These are phyloP conservation scores for Ceratonia siliqua DNA, from an alignment of 306 rosid species.

Conservation along the genomic window DNA sequence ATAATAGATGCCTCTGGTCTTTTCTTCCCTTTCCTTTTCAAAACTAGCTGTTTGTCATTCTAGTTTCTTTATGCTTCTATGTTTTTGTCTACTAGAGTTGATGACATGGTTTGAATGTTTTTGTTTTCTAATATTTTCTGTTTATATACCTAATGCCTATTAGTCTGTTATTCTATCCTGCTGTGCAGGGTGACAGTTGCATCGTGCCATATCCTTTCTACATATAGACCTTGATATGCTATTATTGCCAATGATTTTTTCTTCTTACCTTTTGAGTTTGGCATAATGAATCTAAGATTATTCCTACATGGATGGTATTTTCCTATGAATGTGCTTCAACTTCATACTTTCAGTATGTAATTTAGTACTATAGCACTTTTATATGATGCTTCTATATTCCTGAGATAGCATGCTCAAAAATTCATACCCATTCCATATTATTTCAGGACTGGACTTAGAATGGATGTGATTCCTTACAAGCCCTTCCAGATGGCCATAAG, in stretches of 20 bases:
- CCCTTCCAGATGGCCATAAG: constrained; percentile 34
- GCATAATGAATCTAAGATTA: constrained; percentile 3
- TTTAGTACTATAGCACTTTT: neutral
- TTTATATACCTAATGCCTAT: neutral
- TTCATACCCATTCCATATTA: neutral
- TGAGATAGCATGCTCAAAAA: neutral
- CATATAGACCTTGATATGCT: neutral
- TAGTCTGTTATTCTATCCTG: neutral
- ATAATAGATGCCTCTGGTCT: neutral
- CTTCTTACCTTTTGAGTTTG: constrained; percentile 10
- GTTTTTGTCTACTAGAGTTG: neutral
- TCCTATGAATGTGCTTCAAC: neutral
- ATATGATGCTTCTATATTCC: neutral
- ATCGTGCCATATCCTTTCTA: neutral
- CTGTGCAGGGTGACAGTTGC: neutral
- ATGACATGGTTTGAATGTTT: neutral
- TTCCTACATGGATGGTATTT: neutral
- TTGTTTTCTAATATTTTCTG: neutral
- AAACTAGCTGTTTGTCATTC: neutral
- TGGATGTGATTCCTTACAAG: constrained; percentile 39
- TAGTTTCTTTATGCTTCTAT: neutral
- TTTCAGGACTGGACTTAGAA: constrained; percentile 25
- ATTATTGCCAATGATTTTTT: neutral
- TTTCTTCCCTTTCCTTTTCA: neutral
- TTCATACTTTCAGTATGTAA: neutral